phyloP scores from a whole-genome alignment of 2,329 filamentous ascomycete species.

The Alternaria gaisen region DNA sequence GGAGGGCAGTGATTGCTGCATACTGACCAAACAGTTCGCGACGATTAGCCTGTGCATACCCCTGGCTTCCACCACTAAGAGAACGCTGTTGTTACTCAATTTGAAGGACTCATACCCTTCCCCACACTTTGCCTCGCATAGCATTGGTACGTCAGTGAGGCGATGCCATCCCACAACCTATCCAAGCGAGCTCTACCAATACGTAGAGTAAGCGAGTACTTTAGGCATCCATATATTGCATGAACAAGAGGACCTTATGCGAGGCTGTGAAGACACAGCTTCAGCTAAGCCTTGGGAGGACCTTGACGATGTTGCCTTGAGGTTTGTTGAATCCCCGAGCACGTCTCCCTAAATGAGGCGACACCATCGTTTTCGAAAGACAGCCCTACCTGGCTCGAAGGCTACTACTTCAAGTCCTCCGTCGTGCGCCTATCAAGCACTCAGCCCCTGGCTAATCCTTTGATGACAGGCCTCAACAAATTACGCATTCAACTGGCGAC shows the following conservation, averaged over 20 bases:
- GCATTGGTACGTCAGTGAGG: slow-evolving; percentile 16
- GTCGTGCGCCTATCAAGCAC: background rate
- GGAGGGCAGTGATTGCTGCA: slow-evolving; percentile 28
- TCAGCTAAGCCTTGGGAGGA: background rate
- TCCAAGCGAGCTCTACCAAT: background rate
- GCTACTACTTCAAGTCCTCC: background rate
- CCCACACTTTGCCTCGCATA: slow-evolving; percentile 16
- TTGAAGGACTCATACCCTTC: slow-evolving; percentile 19
- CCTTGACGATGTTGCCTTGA: background rate
- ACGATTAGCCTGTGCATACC: slow-evolving; percentile 32
- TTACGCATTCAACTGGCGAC: too few relatives aligned
- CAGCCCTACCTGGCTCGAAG: background rate
- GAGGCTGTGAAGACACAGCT: background rate
- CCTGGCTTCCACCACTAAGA: slow-evolving; percentile 17
- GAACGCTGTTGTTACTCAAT: slow-evolving; percentile 29
- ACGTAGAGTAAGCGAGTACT: background rate
- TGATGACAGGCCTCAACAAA: background rate
- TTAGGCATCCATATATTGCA: background rate
- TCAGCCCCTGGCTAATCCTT: background rate
- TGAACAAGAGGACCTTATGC: background rate
- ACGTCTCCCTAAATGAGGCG: background rate
- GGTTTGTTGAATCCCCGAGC: background rate
- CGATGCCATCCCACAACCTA: background rate
- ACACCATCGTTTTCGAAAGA: background rate
- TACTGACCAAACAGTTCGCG: slow-evolving; percentile 26